Conservation (phyloP, 805 yeast genomes). For the Candida maesae region DNA sequence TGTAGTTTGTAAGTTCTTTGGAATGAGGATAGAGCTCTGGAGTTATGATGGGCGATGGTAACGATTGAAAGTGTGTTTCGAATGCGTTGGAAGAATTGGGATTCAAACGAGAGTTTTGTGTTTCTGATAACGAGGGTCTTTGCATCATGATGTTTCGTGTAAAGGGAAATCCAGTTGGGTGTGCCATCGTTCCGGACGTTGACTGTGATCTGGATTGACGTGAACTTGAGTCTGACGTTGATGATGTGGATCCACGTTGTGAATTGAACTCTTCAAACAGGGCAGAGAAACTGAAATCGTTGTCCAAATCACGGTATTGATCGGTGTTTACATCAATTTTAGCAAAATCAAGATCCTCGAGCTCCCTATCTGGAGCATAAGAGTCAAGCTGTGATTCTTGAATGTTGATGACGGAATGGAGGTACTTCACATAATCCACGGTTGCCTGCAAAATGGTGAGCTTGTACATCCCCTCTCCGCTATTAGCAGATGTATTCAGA, state of each 20-base stretch:
- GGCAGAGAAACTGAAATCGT: conserved; percentile 46
- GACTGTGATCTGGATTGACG: conserved; percentile 11
- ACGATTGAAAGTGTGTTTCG: conserved; percentile 9
- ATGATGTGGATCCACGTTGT: conserved; percentile 1
- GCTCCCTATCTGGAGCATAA: conserved; percentile 17
- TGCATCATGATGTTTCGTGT: conserved; percentile 1
- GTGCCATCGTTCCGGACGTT: conserved; percentile 7
- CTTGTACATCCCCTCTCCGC: conserved; percentile 68
- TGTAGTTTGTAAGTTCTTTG: conserved; percentile 1
- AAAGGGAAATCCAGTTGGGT: not conserved
- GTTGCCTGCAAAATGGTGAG: conserved; percentile 78
- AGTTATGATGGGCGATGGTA: conserved; percentile 27
- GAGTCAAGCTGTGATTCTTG: conserved; percentile 42
- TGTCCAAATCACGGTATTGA: conserved; percentile 54
- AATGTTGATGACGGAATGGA: conserved; percentile 54
- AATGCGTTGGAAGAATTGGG: not conserved
- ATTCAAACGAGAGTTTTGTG: not conserved
- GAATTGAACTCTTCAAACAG: conserved; percentile 17
- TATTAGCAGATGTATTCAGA: conserved; percentile 18
- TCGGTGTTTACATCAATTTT: conserved; percentile 56
- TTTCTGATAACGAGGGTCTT: too few relatives aligned
- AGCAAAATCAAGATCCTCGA: conserved; percentile 39
- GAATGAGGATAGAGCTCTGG: conserved; percentile 24
- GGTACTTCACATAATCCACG: conserved; percentile 71
- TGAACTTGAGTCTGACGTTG: not conserved